Evolutionary conservation across 805 yeast genomes (phyloP).

Genomic region (Kodamaea jinghongensis): DNA sequence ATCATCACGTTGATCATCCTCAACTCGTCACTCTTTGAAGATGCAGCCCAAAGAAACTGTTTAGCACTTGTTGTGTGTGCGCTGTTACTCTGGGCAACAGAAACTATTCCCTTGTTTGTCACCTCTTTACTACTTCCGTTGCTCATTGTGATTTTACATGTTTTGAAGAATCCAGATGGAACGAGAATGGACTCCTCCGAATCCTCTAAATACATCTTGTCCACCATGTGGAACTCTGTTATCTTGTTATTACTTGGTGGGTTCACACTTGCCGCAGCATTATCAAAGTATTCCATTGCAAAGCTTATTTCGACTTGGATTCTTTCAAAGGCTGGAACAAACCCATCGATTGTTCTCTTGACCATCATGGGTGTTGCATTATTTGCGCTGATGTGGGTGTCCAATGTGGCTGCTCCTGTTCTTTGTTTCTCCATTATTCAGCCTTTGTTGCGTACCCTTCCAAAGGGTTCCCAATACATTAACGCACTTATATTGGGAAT

Average conservation of each 20-base stretch:
- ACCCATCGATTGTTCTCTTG: slow-evolving; percentile 46
- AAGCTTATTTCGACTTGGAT: slow-evolving; percentile 49
- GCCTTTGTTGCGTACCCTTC: slow-evolving; percentile 46
- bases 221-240: slow-evolving; percentile 92
- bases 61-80: slow-evolving; percentile 79
- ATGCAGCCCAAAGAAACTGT: slow-evolving; percentile 43
- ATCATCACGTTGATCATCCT: slow-evolving; percentile 42
- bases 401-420: slow-evolving; percentile 57
- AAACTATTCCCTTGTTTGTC: slow-evolving; percentile 85
- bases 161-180: slow-evolving; percentile 56
- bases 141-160: slow-evolving; percentile 68
- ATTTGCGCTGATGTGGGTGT: slow-evolving; percentile 57
- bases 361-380: slow-evolving; percentile 51
- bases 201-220: slow-evolving; percentile 44
- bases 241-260: slow-evolving; percentile 91
- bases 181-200: slow-evolving; percentile 40
- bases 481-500: slow-evolving; percentile 45
- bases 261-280: slow-evolving; percentile 90
- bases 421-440: slow-evolving; percentile 50
- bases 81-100: slow-evolving; percentile 93
- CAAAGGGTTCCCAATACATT: slow-evolving; percentile 38
- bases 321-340: slow-evolving; percentile 49
- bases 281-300: slow-evolving; percentile 53
- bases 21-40: slow-evolving; percentile 32
- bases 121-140: slow-evolving; percentile 85